Evolutionary conservation across 176 grass and related monocot species (phyloP), one percentile per base, ranked within the genome.

Genomic region (Luzula sylvatica): DNA sequence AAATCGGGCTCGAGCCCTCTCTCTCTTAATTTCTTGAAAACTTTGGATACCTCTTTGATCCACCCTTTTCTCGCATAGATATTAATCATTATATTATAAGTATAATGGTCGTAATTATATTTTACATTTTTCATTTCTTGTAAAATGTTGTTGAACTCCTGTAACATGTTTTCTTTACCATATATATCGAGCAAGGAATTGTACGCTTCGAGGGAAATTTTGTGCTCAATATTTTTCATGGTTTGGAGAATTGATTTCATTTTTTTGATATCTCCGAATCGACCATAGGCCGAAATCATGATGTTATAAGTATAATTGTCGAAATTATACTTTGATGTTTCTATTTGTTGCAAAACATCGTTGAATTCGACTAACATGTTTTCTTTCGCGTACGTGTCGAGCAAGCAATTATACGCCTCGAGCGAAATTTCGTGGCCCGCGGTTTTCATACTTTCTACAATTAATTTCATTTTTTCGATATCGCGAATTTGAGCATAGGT

Each of bases 81-180:
- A 52, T 95, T 95, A 22, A 95, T 82, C 80, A 95, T 95, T 49
- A 83, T 88, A 47, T 95, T 95, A 32, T 89, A 96, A 3, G 90
- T 96, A 11, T 96, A 96, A 23, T 89, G 90, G 62, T 96, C 84
- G 3, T 79, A 79, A 15, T 73, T 52, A 7, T 74, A 89, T 55
- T 63, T 82, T 20, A 71, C 54, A 56, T 76, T 63, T 69, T 82
- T 82, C 90, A 96, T 96, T 66, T 88, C 86, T 72, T 73, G 77
- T 50, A 95, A 67, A 60, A 88, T 68, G 52, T 57, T 38, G 44
- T 54, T 58, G 52, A 88, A 95, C 67, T 86, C 84, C 20, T 88
- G 83, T 55, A 95, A 26, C 17, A 50, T 66, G 53, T 74, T 82
- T 61, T 69, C 68, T 53, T 95, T 95, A 12, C 89, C 89, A n/a